Evolutionary conservation across 1,284 basidiomycete species (phyloP).

Genomic region (Cerioporus squamosus): DNA sequence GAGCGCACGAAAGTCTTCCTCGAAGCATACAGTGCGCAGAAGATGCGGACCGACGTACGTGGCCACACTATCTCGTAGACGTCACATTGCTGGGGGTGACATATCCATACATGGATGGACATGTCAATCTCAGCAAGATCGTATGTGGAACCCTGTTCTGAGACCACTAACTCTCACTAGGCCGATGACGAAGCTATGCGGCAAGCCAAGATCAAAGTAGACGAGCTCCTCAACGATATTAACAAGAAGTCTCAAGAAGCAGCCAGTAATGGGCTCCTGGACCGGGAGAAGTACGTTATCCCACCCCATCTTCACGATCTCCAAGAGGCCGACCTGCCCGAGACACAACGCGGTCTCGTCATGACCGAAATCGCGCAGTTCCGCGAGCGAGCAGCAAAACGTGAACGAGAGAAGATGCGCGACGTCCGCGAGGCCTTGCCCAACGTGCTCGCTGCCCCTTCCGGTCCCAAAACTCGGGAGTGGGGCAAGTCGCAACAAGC

Average conservation of each 20-base stretch:
- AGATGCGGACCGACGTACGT: slow-evolving; percentile 81
- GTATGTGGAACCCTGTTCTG: slow-evolving; percentile 1
- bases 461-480: slow-evolving; percentile 74
- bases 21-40: slow-evolving; percentile 81
- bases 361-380: slow-evolving; percentile 96
- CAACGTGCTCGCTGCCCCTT: slow-evolving; percentile 51
- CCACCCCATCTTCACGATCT: slow-evolving; percentile 95
- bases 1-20: slow-evolving; percentile 90
- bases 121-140: background rate
- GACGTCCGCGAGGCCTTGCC: slow-evolving; percentile 69
- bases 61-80: slow-evolving; percentile 11
- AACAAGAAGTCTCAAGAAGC: slow-evolving; percentile 68
- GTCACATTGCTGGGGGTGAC: slow-evolving; percentile 1
- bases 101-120: background rate
- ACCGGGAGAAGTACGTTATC: slow-evolving; percentile 84
- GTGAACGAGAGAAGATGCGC: slow-evolving; percentile 83
- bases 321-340: slow-evolving; percentile 94
- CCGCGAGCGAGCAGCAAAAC: slow-evolving; percentile 83
- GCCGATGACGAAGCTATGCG: slow-evolving; percentile 60
- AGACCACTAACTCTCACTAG: slow-evolving; percentile 39
- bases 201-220: slow-evolving; percentile 60
- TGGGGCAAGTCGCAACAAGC: slow-evolving; percentile 68
- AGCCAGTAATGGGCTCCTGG: slow-evolving; percentile 65
- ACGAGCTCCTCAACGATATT: slow-evolving; percentile 62
- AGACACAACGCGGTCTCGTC: slow-evolving; percentile 91